A percentile compares a stretch with the other conserved stretches of the same genome.
Conservation (phyloP, 768 basidiomycete genomes). For the Harrya chromipes region DNA sequence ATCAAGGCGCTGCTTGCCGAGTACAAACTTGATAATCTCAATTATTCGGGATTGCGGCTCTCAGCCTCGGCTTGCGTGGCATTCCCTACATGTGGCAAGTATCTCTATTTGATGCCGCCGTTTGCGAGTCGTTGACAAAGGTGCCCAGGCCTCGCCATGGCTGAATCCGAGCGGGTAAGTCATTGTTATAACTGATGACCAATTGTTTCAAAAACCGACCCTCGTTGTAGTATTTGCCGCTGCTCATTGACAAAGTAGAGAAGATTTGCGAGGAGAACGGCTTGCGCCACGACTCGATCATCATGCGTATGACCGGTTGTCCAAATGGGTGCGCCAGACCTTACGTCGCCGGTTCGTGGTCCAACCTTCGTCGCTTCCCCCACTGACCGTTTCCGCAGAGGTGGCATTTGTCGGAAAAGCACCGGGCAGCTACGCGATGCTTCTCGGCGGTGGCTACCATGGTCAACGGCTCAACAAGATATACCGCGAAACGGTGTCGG, state of each 20-base stretch:
- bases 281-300: slow-evolving; percentile 88
- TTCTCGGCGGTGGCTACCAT: slow-evolving; percentile 93
- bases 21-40: slow-evolving; percentile 88
- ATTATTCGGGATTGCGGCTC: slow-evolving; percentile 73
- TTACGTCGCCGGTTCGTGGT: slow-evolving; percentile 73
- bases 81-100: slow-evolving; percentile 86
- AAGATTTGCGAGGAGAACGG: slow-evolving; percentile 92
- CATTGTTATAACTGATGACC: neutral
- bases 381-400: slow-evolving; percentile 45
- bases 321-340: slow-evolving; percentile 93
- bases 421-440: slow-evolving; percentile 87
- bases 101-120: neutral
- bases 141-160: slow-evolving; percentile 63
- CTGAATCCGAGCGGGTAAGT: slow-evolving; percentile 67
- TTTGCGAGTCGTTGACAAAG: neutral
- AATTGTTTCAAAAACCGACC: slow-evolving; percentile 34
- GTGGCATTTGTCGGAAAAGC: slow-evolving; percentile 97
- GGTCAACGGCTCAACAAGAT: slow-evolving; percentile 97
- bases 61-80: slow-evolving; percentile 96
- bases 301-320: slow-evolving; percentile 99
- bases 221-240: slow-evolving; percentile 72
- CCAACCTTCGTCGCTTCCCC: neutral
- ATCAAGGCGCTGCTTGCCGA: slow-evolving; percentile 79
- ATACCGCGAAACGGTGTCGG: slow-evolving; percentile 86
- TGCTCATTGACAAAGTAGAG: slow-evolving; percentile 93